Percentiles rank a stretch among this genome's conserved stretches.
Evolutionary conservation across 805 yeast genomes (phyloP).

Genomic region (Saccharomycodes ludwigii): DNA sequence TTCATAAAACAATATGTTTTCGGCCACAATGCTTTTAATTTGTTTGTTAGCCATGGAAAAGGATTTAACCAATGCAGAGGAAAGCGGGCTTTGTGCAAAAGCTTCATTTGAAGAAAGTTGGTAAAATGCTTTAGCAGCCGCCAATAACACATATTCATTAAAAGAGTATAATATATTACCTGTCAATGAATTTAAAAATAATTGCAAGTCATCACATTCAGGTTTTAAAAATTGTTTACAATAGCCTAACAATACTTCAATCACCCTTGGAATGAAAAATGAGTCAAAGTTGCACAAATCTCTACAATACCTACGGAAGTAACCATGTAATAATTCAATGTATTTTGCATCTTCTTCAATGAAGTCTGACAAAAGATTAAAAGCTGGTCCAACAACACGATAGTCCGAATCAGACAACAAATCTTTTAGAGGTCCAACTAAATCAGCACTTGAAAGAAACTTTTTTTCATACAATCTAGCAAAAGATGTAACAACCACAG

Average conservation of each 20-base stretch:
- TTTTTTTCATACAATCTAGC: slow-evolving; percentile 44
- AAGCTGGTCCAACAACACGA: slow-evolving; percentile 57
- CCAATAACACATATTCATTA: slow-evolving; percentile 49
- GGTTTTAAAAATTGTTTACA: slow-evolving; percentile 38
- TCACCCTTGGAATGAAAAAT: slow-evolving; percentile 50
- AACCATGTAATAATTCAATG: slow-evolving; percentile 59
- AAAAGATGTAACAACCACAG: slow-evolving; percentile 49
- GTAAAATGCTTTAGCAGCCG: slow-evolving; percentile 43
- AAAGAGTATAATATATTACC: slow-evolving; percentile 33
- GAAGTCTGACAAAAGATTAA: slow-evolving; percentile 41
- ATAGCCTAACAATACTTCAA: slow-evolving; percentile 59
- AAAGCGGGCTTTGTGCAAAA: slow-evolving; percentile 34
- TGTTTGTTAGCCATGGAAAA: slow-evolving; percentile 23
- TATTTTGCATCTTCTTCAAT: slow-evolving; percentile 32
- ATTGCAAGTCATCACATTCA: slow-evolving; percentile 34
- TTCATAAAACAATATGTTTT: slow-evolving; percentile 32
- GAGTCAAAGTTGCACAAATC: slow-evolving; percentile 46
- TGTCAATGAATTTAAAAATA: slow-evolving; percentile 37
- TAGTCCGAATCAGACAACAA: slow-evolving; percentile 56
- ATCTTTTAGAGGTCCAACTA: slow-evolving; percentile 35
- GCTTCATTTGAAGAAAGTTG: slow-evolving; percentile 44
- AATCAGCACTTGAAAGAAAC: slow-evolving; percentile 23
- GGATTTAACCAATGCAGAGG: slow-evolving; percentile 36
- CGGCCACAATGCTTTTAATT: slow-evolving; percentile 29
- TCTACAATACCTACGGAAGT: slow-evolving; percentile 45